phyloP scores from a whole-genome alignment of 148 eudicot species.

The Hydrangea macrophylla region DNA sequence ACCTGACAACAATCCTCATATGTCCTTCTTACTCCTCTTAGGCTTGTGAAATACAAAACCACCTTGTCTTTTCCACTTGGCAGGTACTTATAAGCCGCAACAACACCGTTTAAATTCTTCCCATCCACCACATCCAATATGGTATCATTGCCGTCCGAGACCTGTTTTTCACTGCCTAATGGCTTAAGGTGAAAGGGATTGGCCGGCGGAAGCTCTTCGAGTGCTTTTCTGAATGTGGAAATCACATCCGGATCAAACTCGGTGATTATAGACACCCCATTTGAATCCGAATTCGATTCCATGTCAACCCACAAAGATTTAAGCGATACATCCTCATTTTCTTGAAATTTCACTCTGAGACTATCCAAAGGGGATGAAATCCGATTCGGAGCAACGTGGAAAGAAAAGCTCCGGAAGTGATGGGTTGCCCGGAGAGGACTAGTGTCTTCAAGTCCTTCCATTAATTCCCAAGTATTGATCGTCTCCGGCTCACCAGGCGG shows the following conservation, averaged over 20 bases:
- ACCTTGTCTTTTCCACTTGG: slow-evolving; percentile 36
- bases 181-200: slow-evolving; percentile 56
- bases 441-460: slow-evolving; percentile 86
- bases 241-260: slow-evolving; percentile 78
- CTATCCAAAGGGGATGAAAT: slow-evolving; percentile 20
- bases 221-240: slow-evolving; percentile 57
- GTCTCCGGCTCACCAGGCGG: slow-evolving; percentile 89
- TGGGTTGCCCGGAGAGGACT: slow-evolving; percentile 45
- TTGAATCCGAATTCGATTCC: slow-evolving; percentile 15
- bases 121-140: slow-evolving; percentile 10
- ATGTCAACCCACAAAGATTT: slow-evolving; percentile 22
- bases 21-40: slow-evolving; percentile 87
- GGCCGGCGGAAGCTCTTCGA: slow-evolving; percentile 57
- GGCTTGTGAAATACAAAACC: slow-evolving; percentile 73
- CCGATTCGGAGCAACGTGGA: slow-evolving; percentile 36
- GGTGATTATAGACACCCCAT: slow-evolving; percentile 24
- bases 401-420: slow-evolving; percentile 58
- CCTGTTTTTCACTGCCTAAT: slow-evolving; percentile 18
- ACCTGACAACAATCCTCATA: slow-evolving; percentile 87
- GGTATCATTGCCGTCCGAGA: slow-evolving; percentile 1
- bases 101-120: slow-evolving; percentile 6
- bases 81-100: neutral
- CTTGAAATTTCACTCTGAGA: slow-evolving; percentile 21
- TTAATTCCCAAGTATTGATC: slow-evolving; percentile 74
- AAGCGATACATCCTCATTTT: slow-evolving; percentile 13